Evolutionary conservation across 2,329 filamentous ascomycete species (phyloP), one percentile per base, ranked within the genome.

Genomic region (Phialophora tarda): DNA sequence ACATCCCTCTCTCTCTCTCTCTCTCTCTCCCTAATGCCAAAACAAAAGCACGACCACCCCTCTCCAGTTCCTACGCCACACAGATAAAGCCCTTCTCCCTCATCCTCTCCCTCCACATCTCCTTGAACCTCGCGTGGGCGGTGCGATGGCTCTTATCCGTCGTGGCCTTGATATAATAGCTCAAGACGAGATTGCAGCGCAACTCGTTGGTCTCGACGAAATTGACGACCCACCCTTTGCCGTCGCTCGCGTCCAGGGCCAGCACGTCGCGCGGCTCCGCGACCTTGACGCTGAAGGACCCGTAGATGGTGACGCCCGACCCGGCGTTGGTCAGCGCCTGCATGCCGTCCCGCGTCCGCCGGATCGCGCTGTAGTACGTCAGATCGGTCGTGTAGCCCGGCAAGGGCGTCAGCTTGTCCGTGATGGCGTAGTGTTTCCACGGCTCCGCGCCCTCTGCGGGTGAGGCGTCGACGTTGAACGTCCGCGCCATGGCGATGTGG

Each of bases 401-500:
- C 6, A 66, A 23, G 12, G 71, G 59, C 32, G 32, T 63, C 24
- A 73, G 44, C 61, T 71, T 71, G 57, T 73, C 71, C 17, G 62
- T 69, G 63, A 73, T 73, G 23, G 67, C 68, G 63, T 69, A 73
- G 34, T 73, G 71, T 14, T 53, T 44, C 44, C 69, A 73, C 14
- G 63, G 62, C 55, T 62, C 62, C 23, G 55, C 38, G 21, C 59
- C 67, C 51, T 66, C 61, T 10, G 28, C 34, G 44, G 63, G 30
- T n/a, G 55, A 23, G 23, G 62, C 48, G 58, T 62, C 63, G 58
- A 67, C 41, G 8, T 48, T 58, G 65, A 68, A 69, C 1, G 44
- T 57, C 21, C 61, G n/a, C 7, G 63, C 62, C 7, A 68, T 23
- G 10, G 58, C 44, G 0, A 24, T 14, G 14, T 65, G 24, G 57